phyloP scores from a whole-genome alignment of 1,284 basidiomycete genomes.

The Heimioporus retisporus region DNA sequence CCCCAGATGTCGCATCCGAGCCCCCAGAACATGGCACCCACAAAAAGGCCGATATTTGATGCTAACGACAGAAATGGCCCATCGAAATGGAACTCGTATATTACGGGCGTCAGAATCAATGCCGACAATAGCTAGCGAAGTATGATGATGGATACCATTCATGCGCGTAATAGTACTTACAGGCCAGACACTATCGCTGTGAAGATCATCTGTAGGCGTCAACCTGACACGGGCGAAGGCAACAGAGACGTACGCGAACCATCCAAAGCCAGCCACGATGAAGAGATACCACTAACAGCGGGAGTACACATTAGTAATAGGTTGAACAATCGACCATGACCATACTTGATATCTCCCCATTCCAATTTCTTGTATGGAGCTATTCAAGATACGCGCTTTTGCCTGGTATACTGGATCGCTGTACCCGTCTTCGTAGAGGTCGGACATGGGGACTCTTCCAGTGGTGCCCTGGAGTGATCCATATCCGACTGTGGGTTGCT shows the following conservation, averaged over 20 bases:
- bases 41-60: slow-evolving; percentile 69
- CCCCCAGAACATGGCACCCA: slow-evolving; percentile 74
- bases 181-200: slow-evolving; percentile 61
- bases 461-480: neutral
- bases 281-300: slow-evolving; percentile 63
- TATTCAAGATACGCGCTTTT: slow-evolving; percentile 67
- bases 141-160: neutral
- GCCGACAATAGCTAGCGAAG: slow-evolving; percentile 57
- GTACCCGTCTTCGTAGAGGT: slow-evolving; percentile 56
- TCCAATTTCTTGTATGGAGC: slow-evolving; percentile 69
- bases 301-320: neutral
- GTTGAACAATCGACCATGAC: neutral
- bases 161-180: slow-evolving; percentile 36
- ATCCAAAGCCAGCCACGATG: slow-evolving; percentile 73
- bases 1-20: slow-evolving; percentile 77
- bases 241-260: slow-evolving; percentile 67
- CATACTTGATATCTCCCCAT: slow-evolving; percentile 78
- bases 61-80: slow-evolving; percentile 69
- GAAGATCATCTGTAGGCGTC: neutral
- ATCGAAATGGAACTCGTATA: slow-evolving; percentile 66
- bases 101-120: slow-evolving; percentile 65
- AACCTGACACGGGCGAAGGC: neutral
- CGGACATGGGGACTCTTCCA: slow-evolving; percentile 9
- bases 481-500: neutral
- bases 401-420: slow-evolving; percentile 65